Conservation (phyloP, 2,329 filamentous ascomycete species). For the Xylaria sp. region DNA sequence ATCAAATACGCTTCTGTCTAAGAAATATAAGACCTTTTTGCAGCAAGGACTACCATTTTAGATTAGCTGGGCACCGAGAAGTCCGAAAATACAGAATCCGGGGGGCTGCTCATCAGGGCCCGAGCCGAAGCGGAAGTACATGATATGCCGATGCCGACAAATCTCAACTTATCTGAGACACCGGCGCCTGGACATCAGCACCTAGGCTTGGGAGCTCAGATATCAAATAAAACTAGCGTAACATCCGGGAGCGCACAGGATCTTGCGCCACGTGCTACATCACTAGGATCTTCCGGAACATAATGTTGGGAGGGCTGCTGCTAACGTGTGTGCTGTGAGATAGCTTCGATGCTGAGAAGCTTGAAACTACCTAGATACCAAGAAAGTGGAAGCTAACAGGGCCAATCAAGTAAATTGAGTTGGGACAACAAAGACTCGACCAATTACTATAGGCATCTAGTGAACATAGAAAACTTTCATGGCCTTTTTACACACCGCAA, state of each 20-base stretch:
- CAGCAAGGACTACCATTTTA: background rate
- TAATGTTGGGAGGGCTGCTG: background rate
- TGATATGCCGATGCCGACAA: background rate
- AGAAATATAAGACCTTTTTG: background rate
- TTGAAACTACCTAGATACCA: background rate
- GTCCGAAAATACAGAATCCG: background rate
- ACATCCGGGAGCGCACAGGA: slow-evolving; percentile 4
- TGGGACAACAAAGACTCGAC: background rate
- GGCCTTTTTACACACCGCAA: background rate
- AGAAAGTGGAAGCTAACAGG: background rate
- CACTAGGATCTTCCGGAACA: background rate
- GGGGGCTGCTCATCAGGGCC: background rate
- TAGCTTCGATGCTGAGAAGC: background rate
- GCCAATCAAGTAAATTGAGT: background rate
- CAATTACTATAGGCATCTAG: background rate
- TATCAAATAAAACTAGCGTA: background rate
- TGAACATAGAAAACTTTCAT: background rate
- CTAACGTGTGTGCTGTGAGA: background rate
- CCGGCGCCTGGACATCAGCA: too few species aligned
- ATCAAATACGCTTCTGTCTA: background rate
- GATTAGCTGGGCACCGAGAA: background rate
- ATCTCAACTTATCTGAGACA: background rate
- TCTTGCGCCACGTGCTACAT: background rate
- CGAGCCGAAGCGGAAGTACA: slow-evolving; percentile 1
- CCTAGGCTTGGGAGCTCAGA: background rate